Evolutionary conservation across 371 early-diverging fungal genomes (phyloP).

Genomic region (Coemansia sp.): DNA sequence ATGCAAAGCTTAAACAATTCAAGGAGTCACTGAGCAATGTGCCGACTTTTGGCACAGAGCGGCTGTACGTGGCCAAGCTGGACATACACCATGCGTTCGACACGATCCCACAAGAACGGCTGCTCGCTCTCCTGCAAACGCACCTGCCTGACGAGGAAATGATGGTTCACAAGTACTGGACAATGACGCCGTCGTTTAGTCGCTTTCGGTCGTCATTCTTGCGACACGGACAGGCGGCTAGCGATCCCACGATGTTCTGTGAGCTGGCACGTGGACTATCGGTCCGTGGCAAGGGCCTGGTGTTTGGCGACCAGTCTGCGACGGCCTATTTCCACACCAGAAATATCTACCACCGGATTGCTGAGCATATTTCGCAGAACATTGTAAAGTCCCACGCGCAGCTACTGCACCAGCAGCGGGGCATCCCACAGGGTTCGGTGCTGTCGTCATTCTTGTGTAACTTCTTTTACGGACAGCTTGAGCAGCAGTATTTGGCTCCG

Average conservation of each 20-base stretch:
- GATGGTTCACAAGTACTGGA: conserved; percentile 56
- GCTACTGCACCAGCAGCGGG: conserved; percentile 65
- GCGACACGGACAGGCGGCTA: conserved; percentile 28
- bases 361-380: conserved; percentile 64
- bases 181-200: conserved; percentile 26
- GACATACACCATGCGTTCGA: conserved; percentile 81
- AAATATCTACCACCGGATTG: conserved; percentile 52
- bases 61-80: conserved; percentile 77
- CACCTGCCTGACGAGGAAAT: conserved; percentile 64
- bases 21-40: conserved; percentile 31
- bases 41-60: conserved; percentile 11
- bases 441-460: conserved; percentile 84
- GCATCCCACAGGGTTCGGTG: conserved; percentile 89
- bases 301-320: conserved; percentile 64
- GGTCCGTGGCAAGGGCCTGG: conserved; percentile 51
- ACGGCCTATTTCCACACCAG: conserved; percentile 49
- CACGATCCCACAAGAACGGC: conserved; percentile 66
- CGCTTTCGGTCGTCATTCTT: conserved; percentile 14
- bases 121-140: conserved; percentile 60
- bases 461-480: conserved; percentile 74
- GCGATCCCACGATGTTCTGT: conserved; percentile 54
- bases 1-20: conserved; percentile 55
- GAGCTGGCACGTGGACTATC: conserved; percentile 55
- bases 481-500: conserved; percentile 53
- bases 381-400: conserved; percentile 58